Percentiles rank a stretch among this genome's conserved stretches.
These are phyloP conservation scores for Geoglossum glabrum DNA, from an alignment of 495 filamentous ascomycete species.

Conservation along the genomic window DNA sequence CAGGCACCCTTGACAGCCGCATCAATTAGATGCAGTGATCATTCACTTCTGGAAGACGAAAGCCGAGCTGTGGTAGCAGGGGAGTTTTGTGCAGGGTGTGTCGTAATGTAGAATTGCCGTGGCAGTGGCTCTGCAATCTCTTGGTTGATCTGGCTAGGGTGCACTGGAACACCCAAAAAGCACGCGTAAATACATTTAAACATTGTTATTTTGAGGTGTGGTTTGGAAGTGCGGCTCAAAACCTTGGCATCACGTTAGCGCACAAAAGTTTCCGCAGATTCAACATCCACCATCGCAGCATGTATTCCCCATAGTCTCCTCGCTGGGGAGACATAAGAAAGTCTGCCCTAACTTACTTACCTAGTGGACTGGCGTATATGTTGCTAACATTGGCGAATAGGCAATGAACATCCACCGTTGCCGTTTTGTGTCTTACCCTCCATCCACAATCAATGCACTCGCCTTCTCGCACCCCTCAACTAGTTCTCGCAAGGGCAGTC, in stretches of 20 bases:
- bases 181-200: no score
- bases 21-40: no score
- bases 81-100: no score
- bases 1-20: no score
- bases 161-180: no score
- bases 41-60: no score
- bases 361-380: not conserved
- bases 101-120: no score
- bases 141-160: no score
- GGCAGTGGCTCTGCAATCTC: no score
- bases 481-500: conserved; percentile 25
- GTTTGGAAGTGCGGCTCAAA: no score
- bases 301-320: not conserved
- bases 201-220: no score
- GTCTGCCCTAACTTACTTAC: not conserved
- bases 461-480: conserved; percentile 73
- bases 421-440: conserved; percentile 87
- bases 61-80: no score
- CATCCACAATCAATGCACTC: conserved; percentile 80
- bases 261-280: not conserved
- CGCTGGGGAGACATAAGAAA: not conserved
- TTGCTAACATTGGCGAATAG: not conserved
- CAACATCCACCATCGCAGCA: not conserved
- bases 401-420: conserved; percentile 91
- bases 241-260: not conserved